These are phyloP conservation scores for Ambispora gerdemannii DNA, from an alignment of 192 early-diverging fungal species.

Conservation along the genomic window DNA sequence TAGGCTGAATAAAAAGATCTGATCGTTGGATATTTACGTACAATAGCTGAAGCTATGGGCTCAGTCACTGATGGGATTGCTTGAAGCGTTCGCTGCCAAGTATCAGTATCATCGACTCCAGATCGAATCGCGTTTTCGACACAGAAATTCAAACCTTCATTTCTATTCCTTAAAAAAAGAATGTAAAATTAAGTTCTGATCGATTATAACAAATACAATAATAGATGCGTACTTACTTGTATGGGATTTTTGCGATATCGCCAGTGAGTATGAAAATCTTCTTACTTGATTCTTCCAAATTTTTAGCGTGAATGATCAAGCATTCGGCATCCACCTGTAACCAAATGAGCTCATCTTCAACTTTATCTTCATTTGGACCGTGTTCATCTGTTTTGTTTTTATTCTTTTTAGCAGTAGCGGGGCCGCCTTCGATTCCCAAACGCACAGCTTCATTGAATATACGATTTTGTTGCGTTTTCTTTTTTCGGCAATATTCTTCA, in stretches of 20 bases:
- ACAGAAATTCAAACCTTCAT: conserved; percentile 25
- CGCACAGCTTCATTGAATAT: conserved; percentile 35
- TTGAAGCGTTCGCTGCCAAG: conserved; percentile 43
- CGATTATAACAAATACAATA: conserved; percentile 6
- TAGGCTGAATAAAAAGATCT: conserved; percentile 36
- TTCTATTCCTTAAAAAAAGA: conserved; percentile 3
- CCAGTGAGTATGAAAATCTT: conserved; percentile 32
- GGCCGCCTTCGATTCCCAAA: not conserved
- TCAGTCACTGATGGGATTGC: conserved; percentile 42
- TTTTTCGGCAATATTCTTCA: conserved; percentile 37
- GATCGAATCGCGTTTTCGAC: conserved; percentile 18
- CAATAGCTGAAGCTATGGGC: conserved; percentile 37
- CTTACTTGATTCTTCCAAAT: conserved; percentile 35
- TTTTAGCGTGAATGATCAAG: conserved; percentile 34
- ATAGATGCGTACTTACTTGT: conserved; percentile 33
- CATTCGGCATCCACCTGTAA: conserved; percentile 34
- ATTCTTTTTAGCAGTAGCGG: not conserved
- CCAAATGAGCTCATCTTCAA: conserved; percentile 33
- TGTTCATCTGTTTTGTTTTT: conserved; percentile 2
- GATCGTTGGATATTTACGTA: conserved; percentile 34
- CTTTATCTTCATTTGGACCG: conserved; percentile 23
- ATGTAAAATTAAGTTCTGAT: not conserved
- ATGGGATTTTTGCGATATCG: conserved; percentile 35
- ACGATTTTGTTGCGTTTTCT: conserved; percentile 23
- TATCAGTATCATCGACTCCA: conserved; percentile 34